phyloP scores from a whole-genome alignment of 139 green algal genomes.

The Closterium sp. region DNA sequence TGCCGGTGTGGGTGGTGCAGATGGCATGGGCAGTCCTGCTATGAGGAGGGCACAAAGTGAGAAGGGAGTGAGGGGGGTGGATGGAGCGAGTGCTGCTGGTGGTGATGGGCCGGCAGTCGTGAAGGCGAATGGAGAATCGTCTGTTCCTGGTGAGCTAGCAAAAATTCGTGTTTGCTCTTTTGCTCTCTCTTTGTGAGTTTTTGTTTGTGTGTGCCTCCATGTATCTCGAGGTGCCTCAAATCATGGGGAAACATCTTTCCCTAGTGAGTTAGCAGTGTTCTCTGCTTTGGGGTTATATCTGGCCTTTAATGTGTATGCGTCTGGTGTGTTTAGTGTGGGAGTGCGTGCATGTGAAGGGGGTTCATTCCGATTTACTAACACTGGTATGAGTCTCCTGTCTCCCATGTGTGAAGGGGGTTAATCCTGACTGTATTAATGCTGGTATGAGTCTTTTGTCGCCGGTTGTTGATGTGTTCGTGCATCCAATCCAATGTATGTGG shows the following conservation, averaged over 20 bases:
- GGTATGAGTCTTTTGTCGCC: neutral
- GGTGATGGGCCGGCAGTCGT: neutral
- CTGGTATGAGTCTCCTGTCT: too few relatives aligned
- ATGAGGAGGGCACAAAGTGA: neutral
- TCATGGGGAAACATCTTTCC: too few relatives aligned
- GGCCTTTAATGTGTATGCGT: too few relatives aligned
- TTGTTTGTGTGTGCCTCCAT: neutral
- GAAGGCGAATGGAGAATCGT: neutral
- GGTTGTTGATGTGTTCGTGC: neutral
- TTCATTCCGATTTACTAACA: too few relatives aligned
- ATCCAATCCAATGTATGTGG: neutral
- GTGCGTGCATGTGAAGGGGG: too few relatives aligned
- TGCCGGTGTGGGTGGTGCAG: neutral
- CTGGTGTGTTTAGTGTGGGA: too few relatives aligned
- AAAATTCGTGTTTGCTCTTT: neutral
- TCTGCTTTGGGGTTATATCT: too few relatives aligned
- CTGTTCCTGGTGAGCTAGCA: neutral
- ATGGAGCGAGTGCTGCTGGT: neutral
- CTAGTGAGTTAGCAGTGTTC: too few relatives aligned
- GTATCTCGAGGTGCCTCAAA: neutral
- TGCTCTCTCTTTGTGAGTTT: neutral
- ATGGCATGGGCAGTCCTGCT: neutral
- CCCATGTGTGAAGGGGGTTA: neutral
- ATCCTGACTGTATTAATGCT: neutral
- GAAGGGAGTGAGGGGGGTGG: neutral